Percentiles rank a stretch among this genome's conserved stretches.
Conservation (phyloP, 371 early-diverging fungal species). For the Lichtheimia corymbifera region DNA sequence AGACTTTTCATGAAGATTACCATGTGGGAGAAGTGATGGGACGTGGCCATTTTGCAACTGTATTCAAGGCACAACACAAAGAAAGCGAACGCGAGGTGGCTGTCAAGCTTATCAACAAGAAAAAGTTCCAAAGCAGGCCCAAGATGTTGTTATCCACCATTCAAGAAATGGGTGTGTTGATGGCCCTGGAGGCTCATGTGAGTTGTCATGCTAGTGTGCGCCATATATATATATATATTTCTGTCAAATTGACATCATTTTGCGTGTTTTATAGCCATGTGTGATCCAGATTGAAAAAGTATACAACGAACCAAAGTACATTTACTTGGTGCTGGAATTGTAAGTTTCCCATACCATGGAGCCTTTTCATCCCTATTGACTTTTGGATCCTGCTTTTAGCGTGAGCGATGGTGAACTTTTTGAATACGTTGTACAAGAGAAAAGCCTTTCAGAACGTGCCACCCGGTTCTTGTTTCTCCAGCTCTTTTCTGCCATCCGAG, state of each 20-base stretch:
- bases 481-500: constrained; percentile 70
- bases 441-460: constrained; percentile 74
- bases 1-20: constrained; percentile 64
- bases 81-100: constrained; percentile 57
- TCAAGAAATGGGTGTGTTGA: constrained; percentile 73
- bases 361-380: too few species aligned
- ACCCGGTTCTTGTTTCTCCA: constrained; percentile 82
- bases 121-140: constrained; percentile 35
- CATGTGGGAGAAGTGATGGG: constrained; percentile 47
- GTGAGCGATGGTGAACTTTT: constrained; percentile 91
- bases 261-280: constrained; percentile 38
- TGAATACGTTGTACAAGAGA: constrained; percentile 78
- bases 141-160: constrained; percentile 64
- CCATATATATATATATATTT: too few species aligned
- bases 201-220: constrained; percentile 7
- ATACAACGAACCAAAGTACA: constrained; percentile 57
- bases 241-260: not conserved
- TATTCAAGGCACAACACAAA: constrained; percentile 42
- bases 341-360: constrained; percentile 23
- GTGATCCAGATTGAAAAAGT: constrained; percentile 64
- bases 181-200: constrained; percentile 70
- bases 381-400: constrained; percentile 20
- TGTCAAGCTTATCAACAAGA: constrained; percentile 67
- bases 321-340: constrained; percentile 73
- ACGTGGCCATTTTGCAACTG: constrained; percentile 70